phyloP scores from a whole-genome alignment of 2,329 filamentous ascomycete genomes.

The Metarhizium guizhouense region DNA sequence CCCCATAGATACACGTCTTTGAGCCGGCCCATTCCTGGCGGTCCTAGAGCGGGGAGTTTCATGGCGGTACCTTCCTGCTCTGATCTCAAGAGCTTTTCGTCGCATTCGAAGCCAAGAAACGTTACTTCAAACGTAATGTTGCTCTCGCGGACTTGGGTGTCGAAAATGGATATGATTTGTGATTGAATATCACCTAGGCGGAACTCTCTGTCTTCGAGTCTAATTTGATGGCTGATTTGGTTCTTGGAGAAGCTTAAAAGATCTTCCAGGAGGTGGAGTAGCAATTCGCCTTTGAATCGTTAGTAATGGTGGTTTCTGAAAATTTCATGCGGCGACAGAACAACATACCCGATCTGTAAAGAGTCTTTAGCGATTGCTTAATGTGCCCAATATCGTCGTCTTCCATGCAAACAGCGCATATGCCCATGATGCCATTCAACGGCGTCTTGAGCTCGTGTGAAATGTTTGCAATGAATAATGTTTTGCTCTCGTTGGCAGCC shows the following conservation, averaged over 20 bases:
- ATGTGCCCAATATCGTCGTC: slow-evolving; percentile 72
- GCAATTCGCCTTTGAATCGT: slow-evolving; percentile 46
- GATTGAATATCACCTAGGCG: slow-evolving; percentile 73
- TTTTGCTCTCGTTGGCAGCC: slow-evolving; percentile 95
- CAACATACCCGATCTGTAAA: slow-evolving; percentile 51
- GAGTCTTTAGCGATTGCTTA: slow-evolving; percentile 74
- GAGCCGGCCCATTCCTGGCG: slow-evolving; percentile 55
- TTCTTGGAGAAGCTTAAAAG: slow-evolving; percentile 91
- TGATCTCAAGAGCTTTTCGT: slow-evolving; percentile 18
- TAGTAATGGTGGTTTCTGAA: background rate
- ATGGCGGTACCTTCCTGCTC: slow-evolving; percentile 25
- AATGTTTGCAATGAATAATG: slow-evolving; percentile 94
- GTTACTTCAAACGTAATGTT: slow-evolving; percentile 64
- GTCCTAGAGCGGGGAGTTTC: slow-evolving; percentile 50
- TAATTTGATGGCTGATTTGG: slow-evolving; percentile 78
- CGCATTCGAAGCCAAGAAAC: slow-evolving; percentile 41
- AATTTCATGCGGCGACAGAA: background rate
- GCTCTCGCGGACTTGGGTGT: slow-evolving; percentile 77
- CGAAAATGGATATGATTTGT: slow-evolving; percentile 79
- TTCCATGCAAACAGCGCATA: slow-evolving; percentile 89
- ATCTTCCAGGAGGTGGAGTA: slow-evolving; percentile 82
- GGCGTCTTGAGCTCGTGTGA: slow-evolving; percentile 84
- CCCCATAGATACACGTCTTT: slow-evolving; percentile 87
- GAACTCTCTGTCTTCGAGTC: slow-evolving; percentile 78
- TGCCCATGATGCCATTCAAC: slow-evolving; percentile 88